phyloP scores from a whole-genome alignment of 176 grass and related monocot genomes.

The Puya raimondii region DNA sequence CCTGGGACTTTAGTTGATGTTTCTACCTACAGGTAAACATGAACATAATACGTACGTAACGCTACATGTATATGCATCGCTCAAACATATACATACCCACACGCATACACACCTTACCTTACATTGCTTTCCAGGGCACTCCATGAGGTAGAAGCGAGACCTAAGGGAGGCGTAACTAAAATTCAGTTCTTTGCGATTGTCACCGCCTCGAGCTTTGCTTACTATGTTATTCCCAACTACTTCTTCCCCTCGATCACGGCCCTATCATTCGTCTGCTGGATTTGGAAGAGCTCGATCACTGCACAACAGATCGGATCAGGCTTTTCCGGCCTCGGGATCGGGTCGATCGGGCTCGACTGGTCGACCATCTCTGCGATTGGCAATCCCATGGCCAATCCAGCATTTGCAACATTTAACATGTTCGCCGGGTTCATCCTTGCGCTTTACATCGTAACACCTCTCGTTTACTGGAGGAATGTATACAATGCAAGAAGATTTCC shows the following conservation, averaged over 20 bases:
- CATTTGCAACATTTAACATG: background rate
- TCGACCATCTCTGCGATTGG: background rate
- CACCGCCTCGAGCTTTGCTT: conserved; percentile 3
- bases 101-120: background rate
- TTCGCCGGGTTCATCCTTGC: conserved; percentile 4
- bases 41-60: background rate
- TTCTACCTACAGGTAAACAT: background rate
- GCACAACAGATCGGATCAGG: conserved; percentile 24
- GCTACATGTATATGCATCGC: too few species aligned
- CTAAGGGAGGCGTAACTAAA: background rate
- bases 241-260: conserved; percentile 12
- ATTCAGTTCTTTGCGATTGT: conserved; percentile 16
- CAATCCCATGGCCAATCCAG: background rate
- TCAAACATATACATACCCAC: too few species aligned
- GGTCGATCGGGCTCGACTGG: conserved; percentile 16
- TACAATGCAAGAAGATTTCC: conserved; percentile 27
- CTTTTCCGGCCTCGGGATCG: conserved; percentile 3
- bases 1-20: background rate
- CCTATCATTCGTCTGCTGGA: conserved; percentile 9
- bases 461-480: conserved; percentile 24
- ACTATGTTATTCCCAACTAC: conserved; percentile 15
- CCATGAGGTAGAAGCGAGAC: conserved; percentile 17
- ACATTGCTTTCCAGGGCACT: conserved; percentile 13
- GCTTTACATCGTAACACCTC: conserved; percentile 9
- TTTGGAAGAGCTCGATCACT: conserved; percentile 7